phyloP scores from a whole-genome alignment of 192 early-diverging fungal genomes.

The Umbelopsis sp. region DNA sequence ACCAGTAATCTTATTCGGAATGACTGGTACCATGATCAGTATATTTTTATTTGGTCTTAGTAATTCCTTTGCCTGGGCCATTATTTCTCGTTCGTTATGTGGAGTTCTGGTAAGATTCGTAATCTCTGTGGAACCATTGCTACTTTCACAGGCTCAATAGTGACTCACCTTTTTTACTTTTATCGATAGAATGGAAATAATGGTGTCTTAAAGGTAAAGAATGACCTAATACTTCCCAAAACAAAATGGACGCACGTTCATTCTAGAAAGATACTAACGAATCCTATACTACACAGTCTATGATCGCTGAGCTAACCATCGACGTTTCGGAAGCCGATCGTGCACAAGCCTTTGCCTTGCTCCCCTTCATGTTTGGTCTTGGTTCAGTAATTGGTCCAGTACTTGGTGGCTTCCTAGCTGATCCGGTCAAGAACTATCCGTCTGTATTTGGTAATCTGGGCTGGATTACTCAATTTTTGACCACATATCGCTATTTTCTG shows the following conservation, averaged over 20 bases:
- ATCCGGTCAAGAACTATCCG: slow-evolving; percentile 63
- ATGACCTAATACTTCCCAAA: not conserved
- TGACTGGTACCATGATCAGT: slow-evolving; percentile 66
- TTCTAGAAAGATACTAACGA: not conserved
- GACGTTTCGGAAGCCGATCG: slow-evolving; percentile 56
- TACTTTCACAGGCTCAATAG: not conserved
- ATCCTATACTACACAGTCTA: slow-evolving; percentile 28
- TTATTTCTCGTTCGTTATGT: slow-evolving; percentile 53
- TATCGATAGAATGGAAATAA: slow-evolving; percentile 55
- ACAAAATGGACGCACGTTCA: too few relatives aligned
- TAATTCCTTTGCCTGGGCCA: slow-evolving; percentile 49
- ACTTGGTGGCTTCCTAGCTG: slow-evolving; percentile 69
- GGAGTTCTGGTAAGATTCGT: slow-evolving; percentile 48
- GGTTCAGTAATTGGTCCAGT: slow-evolving; percentile 61
- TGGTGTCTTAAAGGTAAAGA: slow-evolving; percentile 59
- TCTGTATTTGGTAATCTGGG: slow-evolving; percentile 41
- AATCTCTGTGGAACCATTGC: not conserved
- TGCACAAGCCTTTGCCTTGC: slow-evolving; percentile 60
- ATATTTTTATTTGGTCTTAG: slow-evolving; percentile 67
- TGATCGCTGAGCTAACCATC: slow-evolving; percentile 77
- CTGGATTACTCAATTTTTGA: slow-evolving; percentile 44
- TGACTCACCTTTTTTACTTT: not conserved
- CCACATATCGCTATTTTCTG: slow-evolving; percentile 67
- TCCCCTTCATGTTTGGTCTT: slow-evolving; percentile 64
- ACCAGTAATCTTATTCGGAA: slow-evolving; percentile 69